A percentile compares a stretch with the other conserved stretches of the same genome.
Evolutionary conservation across 768 basidiomycete species (phyloP).

Genomic region (Lanmaoa pseudosensibilis): DNA sequence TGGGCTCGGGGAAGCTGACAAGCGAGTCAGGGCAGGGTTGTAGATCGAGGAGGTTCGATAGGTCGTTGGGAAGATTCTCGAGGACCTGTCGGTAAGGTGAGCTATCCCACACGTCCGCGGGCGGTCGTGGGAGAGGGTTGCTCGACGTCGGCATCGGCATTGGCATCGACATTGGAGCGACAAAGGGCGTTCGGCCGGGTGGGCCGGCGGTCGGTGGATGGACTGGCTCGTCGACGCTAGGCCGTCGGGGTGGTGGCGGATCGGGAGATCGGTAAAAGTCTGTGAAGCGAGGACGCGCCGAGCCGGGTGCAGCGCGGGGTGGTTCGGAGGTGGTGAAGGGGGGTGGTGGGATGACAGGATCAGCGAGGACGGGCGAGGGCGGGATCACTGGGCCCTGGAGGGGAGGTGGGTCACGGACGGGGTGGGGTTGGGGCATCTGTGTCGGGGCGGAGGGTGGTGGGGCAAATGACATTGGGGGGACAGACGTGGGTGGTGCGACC

Average conservation of each 20-base stretch:
- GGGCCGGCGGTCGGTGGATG: conserved; percentile 7
- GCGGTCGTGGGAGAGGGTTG: conserved; percentile 68
- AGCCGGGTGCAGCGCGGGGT: conserved; percentile 8
- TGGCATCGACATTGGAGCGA: conserved; percentile 4
- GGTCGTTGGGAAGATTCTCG: conserved; percentile 46
- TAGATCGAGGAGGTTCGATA: conserved; percentile 22
- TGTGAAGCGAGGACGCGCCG: conserved; percentile 27
- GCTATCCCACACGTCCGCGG: conserved; percentile 56
- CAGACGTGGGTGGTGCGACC: neutral
- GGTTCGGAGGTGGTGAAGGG: conserved; percentile 14
- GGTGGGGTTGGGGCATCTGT: conserved; percentile 24
- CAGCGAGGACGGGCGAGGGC: conserved; percentile 6
- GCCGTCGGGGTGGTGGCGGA: conserved; percentile 1
- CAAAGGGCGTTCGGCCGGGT: conserved; percentile 12
- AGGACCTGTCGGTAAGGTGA: conserved; percentile 59
- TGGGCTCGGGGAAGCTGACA: conserved; percentile 14
- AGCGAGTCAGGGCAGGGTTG: neutral
- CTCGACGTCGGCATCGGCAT: conserved; percentile 1
- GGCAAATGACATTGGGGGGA: neutral
- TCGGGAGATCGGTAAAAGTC: conserved; percentile 28
- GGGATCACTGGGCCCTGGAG: conserved; percentile 15
- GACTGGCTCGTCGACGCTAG: neutral
- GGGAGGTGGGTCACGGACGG: neutral
- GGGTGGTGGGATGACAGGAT: conserved; percentile 24
- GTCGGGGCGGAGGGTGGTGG: neutral